Evolutionary conservation across 306 rosid genomes (phyloP), one percentile per base, ranked within the genome.

Genomic region (Dalbergia cultrata): DNA sequence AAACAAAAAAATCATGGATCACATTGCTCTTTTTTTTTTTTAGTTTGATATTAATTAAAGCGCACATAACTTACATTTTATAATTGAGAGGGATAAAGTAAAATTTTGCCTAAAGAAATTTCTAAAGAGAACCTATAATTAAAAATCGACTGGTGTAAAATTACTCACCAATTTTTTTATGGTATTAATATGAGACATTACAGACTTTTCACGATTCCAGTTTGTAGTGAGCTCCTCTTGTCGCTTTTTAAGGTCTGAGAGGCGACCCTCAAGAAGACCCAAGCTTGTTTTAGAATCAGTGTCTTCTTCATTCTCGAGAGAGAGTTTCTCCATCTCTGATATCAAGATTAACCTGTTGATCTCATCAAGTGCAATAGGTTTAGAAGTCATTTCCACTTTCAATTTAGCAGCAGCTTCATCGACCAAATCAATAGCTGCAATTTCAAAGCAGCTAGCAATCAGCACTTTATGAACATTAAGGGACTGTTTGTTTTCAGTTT

Each of bases 141-240:
- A 37, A 5, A 37, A 37, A 26, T 0, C 1, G 90, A 39, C 91
- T 39, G 59, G 53, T 26, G 31, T 13, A 58, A 41, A 59, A 4
- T 34, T 13, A 31, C 65, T 26, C 74, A 90, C 94, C 89, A 88
- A 94, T 83, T 92, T 93, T 83, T 92, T 88, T 72, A 92, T 92
- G 5, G 97, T 26, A 84, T 90, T 37, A 5, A 37, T 26, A 1
- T 26, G 31, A 26, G 31, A 26, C 97, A 92, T 92, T 17, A 88
- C 94, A 22, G 90, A 92, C 85, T 83, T 92, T 74, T 92, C 97
- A 60, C 88, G 92, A 86, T 92, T 94, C 97, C 97, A 92, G 57
- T 26, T 26, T 26, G 3, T 92, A 47, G 88, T 74, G 78, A 92
- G 79, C 76, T 85, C 31, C 34, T 89, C 81, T 87, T 92, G 97